Conservation (phyloP, 1,139 yeast species). For the Suhomyces wounanorum region DNA sequence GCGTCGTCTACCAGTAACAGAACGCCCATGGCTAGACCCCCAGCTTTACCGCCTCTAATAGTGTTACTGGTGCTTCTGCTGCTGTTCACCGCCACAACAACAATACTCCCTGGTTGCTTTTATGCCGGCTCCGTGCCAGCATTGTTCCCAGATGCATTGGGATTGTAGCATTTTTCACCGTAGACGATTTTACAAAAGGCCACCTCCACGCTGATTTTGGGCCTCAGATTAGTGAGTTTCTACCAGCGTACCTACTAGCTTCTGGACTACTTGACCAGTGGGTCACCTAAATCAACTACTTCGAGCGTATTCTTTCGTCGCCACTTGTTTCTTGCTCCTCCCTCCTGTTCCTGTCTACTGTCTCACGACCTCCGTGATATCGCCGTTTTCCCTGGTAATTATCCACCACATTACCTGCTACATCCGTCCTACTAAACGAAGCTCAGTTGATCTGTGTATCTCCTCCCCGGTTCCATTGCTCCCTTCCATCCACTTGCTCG, state of each 20-base stretch:
- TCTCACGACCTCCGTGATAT: not conserved
- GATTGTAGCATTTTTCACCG: slow-evolving; percentile 4
- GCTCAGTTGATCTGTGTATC: not conserved
- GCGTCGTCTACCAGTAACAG: not conserved
- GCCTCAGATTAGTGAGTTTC: not conserved
- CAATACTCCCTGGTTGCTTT: slow-evolving; percentile 1
- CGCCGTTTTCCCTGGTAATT: not conserved
- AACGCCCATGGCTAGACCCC: not conserved
- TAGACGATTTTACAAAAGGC: slow-evolving; percentile 4
- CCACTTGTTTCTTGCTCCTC: not conserved
- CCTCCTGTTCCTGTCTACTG: not conserved
- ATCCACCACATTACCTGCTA: not conserved
- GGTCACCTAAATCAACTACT: not conserved
- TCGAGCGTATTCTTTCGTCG: not conserved
- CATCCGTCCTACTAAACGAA: not conserved
- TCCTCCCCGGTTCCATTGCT: not conserved
- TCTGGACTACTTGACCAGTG: not conserved
- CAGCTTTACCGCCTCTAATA: not conserved
- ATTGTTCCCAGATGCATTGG: slow-evolving; percentile 2
- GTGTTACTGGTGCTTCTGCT: not conserved
- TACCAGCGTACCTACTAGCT: not conserved
- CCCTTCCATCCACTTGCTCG: not conserved
- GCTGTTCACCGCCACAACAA: not conserved
- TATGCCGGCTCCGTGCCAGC: slow-evolving; percentile 1
- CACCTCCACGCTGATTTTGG: slow-evolving; percentile 1